phyloP scores from a whole-genome alignment of 768 basidiomycete genomes.

The Exsudoporus frostii region DNA sequence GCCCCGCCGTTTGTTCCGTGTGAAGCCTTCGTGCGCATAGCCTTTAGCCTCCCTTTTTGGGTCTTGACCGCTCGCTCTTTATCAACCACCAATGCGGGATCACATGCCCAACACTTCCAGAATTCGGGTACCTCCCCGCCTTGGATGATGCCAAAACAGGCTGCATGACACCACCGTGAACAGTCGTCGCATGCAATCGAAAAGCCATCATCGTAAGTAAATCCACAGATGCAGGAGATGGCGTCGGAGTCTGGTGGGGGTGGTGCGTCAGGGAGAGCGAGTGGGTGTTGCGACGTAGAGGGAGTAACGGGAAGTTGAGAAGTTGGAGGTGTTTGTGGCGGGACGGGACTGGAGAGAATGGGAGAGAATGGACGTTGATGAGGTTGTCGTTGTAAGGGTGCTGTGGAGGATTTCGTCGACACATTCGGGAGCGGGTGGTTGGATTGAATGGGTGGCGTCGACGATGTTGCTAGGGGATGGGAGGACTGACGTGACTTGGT shows the following conservation, averaged over 20 bases:
- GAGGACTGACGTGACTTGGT: conserved; percentile 14
- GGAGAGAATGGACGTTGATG: conserved; percentile 23
- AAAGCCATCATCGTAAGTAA: conserved; percentile 75
- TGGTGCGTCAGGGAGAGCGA: conserved; percentile 13
- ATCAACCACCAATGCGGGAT: conserved; percentile 44
- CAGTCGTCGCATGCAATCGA: conserved; percentile 84
- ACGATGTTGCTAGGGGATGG: conserved; percentile 19
- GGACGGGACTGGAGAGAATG: conserved; percentile 5
- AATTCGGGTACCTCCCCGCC: conserved; percentile 62
- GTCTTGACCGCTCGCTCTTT: conserved; percentile 45
- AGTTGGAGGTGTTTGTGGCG: conserved; percentile 13
- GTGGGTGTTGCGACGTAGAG: conserved; percentile 22
- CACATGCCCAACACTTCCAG: conserved; percentile 73
- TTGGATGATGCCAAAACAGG: conserved; percentile 65
- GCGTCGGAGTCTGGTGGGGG: conserved; percentile 40
- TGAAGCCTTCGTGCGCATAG: conserved; percentile 27
- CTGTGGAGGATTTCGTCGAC: conserved; percentile 16
- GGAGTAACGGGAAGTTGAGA: conserved; percentile 16
- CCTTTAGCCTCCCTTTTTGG: conserved; percentile 40
- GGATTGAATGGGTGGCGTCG: conserved; percentile 12
- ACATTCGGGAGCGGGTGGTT: conserved; percentile 4
- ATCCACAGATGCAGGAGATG: conserved; percentile 74
- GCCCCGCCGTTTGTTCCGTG: conserved; percentile 24
- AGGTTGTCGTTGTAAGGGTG: conserved; percentile 8
- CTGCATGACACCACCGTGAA: conserved; percentile 79